phyloP scores from a whole-genome alignment of 139 green algal genomes.

The Deuterostichococcus epilithicus region DNA sequence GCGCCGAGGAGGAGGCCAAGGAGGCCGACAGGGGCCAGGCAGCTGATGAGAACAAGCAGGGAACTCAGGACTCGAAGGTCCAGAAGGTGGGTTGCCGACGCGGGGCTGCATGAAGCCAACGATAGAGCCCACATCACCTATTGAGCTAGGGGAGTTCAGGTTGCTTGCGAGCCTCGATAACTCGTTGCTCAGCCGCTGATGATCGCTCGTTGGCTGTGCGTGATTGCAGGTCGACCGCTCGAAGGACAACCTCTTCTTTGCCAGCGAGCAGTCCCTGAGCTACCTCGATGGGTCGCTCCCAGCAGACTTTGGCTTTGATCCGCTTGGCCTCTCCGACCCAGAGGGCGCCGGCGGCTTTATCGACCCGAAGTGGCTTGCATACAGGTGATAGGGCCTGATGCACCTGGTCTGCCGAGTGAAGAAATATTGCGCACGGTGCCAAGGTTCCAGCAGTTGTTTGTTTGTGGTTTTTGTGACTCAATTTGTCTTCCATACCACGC shows the following conservation, averaged over 20 bases:
- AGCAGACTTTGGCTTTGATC: constrained; percentile 82
- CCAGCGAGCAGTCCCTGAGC: constrained; percentile 68
- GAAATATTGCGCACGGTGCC: too few relatives aligned
- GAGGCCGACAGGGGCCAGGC: background rate
- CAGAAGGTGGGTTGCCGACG: background rate
- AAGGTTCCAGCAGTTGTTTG: too few relatives aligned
- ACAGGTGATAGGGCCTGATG: constrained; percentile 16
- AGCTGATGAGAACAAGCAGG: background rate
- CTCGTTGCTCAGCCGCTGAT: too few relatives aligned
- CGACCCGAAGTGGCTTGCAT: constrained; percentile 87
- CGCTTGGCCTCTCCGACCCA: constrained; percentile 91
- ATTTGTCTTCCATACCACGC: too few relatives aligned
- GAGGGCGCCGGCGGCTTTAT: constrained; percentile 86
- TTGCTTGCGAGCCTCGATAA: too few relatives aligned
- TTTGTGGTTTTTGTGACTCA: too few relatives aligned
- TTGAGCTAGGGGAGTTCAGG: too few relatives aligned
- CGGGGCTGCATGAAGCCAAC: background rate
- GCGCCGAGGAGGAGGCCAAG: constrained; percentile 37
- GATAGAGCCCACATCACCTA: too few relatives aligned
- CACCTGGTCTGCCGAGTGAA: too few relatives aligned
- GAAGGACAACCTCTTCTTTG: constrained; percentile 65
- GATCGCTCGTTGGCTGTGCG: too few relatives aligned
- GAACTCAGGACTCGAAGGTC: constrained; percentile 31
- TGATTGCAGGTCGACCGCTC: constrained; percentile 58
- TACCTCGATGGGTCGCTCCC: constrained; percentile 95